Base-by-base conservation (phyloP, 495 filamentous ascomycete genomes). In the Hypoxylon subgilvum region DNA sequence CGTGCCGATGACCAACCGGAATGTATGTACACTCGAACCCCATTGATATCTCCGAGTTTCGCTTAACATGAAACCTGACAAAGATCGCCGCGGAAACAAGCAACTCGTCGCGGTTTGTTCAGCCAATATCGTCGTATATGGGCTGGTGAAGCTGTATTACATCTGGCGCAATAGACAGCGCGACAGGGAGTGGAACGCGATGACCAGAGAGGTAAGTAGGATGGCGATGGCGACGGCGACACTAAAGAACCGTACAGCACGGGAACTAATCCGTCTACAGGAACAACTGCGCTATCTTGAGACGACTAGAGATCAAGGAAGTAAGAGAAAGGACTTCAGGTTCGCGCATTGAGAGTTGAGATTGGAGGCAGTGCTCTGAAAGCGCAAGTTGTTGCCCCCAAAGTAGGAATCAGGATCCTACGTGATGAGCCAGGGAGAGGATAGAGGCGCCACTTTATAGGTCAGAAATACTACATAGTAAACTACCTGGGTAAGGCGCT, bases 101-200 rank as follows among this genome's bases (percentile, higher is more conserved):
- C 79, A 84, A 2, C 73, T 89, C 0, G 79, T 89, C 9, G 82
- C 65, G 6, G 65, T 89, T 16, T 68, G 76, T 3, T 73, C 73
- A 4, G 79, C 75, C 52, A 86, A 86, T 53, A 72, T 87, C 19
- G 58, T 73, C 2, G 52, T 88, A 8, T 87, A 86, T 39, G 25
- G 79, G 30, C 65, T 73, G 0, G 76, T 83, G 13, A 88, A 86
- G 67, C 52, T 69, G 2, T 89, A 86, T 62, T 90, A 88, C 64
- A 69, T 81, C 4, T 77, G 74, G 72, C 79, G 82, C 12, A 90
- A 89, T 57, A 69, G 67, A 50, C 51, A 61, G 21, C 64, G 68
- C 19, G 78, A 72, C 17, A 56, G 17, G 10, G 76, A 74, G 49
- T 82, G 77, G 88, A 75, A 80, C 57, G 75, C 75, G 1, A 90